Evolutionary conservation across 169 alveolate genomes (phyloP).

Genomic region (Fabrea salina): DNA sequence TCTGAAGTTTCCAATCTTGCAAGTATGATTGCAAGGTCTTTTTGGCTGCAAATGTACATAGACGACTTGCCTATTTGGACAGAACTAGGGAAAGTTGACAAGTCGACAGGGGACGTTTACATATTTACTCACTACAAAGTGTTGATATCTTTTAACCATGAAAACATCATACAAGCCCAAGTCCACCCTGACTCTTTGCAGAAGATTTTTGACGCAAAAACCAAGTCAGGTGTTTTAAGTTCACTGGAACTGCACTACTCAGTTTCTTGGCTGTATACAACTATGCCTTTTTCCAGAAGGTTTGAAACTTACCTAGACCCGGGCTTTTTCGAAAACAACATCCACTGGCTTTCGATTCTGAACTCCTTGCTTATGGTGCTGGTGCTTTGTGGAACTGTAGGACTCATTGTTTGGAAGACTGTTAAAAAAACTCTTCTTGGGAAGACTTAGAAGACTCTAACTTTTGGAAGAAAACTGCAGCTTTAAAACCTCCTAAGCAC

Average conservation of each 20-base stretch:
- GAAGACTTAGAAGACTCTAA: conserved; percentile 25
- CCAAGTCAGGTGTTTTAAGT: not conserved
- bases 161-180: conserved; percentile 28
- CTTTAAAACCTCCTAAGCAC: conserved; percentile 34
- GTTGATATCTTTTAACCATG: conserved; percentile 14
- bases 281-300: not conserved
- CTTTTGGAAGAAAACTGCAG: conserved; percentile 50
- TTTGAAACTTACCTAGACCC: conserved; percentile 30
- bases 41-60: not conserved
- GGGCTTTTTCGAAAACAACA: conserved; percentile 22
- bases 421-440: conserved; percentile 27
- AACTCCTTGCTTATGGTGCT: conserved; percentile 27
- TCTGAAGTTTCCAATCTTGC: not conserved
- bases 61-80: conserved; percentile 21
- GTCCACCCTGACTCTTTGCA: not conserved
- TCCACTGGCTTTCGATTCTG: conserved; percentile 40
- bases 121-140: conserved; percentile 17
- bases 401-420: not conserved
- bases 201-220: not conserved
- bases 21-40: not conserved
- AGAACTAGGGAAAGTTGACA: conserved; percentile 6
- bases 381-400: not conserved
- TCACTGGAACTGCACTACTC: conserved; percentile 23
- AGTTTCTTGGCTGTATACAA: conserved; percentile 36
- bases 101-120: not conserved